Evolutionary conservation across 306 rosid species (phyloP), one percentile per base, ranked within the genome.

Genomic region (Lagenaria siceraria): DNA sequence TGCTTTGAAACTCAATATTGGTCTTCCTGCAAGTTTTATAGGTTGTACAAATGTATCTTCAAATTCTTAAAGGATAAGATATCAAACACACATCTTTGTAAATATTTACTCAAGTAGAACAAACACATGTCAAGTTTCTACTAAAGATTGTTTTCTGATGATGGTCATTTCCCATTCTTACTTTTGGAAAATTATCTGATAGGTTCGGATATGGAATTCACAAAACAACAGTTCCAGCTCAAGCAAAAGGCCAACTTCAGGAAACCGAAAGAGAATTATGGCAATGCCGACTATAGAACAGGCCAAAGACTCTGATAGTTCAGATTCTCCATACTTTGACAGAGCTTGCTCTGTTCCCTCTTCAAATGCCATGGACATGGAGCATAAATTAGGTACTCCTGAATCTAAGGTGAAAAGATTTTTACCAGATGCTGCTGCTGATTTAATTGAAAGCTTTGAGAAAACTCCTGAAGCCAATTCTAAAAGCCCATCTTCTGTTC

Each of bases 401-500:
- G 91, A 85, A 56, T 82, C 81, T 46, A 89, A 82, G 22, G 78
- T 80, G 78, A 87, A 85, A 80, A 82, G 76, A 58, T 58, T 81
- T 35, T 78, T 75, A 49, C 64, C 81, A 31, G 82, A 80, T 75
- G 72, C 85, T 3, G 86, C 63, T 75, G 73, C 85, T 8, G 88
- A 54, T 80, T 84, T 6, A 51, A 76, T 69, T 29, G 84, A 61
- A 70, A 53, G 77, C 21, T 84, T 88, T 15, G 91, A 91, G 78
- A 92, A 85, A 83, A 87, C 93, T 38, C 96, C 98, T 8, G 93
- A 92, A 80, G 83, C 97, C 22, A 76, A 89, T 54, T n/a, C 61
- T 74, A 86, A 87, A 81, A 92, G 99, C 85, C 99, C 98, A 22
- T 96, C 93, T 46, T 92, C 98, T 78, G 98, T 92, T 75, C 85